A percentile compares a stretch with the other conserved stretches of the same genome.
These are phyloP conservation scores for Teratosphaeriaceae sp. DNA, from an alignment of 2,329 filamentous ascomycete species.

Conservation along the genomic window DNA sequence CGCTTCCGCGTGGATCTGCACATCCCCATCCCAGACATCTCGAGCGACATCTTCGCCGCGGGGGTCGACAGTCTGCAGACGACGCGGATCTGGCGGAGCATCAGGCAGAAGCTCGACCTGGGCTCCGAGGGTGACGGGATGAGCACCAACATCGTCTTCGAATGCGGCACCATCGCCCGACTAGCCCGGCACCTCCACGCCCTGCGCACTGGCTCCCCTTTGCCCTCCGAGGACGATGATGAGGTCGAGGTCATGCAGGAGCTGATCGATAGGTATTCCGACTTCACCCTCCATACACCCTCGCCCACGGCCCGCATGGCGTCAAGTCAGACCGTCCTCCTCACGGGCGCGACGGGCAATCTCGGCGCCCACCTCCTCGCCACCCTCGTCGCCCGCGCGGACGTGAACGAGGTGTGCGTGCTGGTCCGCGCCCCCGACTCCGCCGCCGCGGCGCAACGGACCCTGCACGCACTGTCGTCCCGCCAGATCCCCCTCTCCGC, in stretches of 20 bases:
- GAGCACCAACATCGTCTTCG: slow-evolving; percentile 27
- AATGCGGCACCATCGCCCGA: slow-evolving; percentile 24
- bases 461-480: slow-evolving; percentile 29
- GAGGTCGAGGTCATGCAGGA: slow-evolving; percentile 30
- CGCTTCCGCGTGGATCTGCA: slow-evolving; percentile 28
- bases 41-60: slow-evolving; percentile 45
- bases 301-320: background rate
- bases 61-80: slow-evolving; percentile 31
- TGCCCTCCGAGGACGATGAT: slow-evolving; percentile 15
- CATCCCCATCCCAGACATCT: slow-evolving; percentile 14
- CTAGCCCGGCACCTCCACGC: slow-evolving; percentile 17
- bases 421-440: slow-evolving; percentile 43
- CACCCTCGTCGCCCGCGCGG: slow-evolving; percentile 24
- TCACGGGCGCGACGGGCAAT: slow-evolving; percentile 62
- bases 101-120: slow-evolving; percentile 38
- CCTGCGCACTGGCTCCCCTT: slow-evolving; percentile 25
- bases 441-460: slow-evolving; percentile 28
- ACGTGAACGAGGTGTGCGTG: slow-evolving; percentile 41
- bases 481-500: slow-evolving; percentile 32
- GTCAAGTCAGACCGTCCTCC: slow-evolving; percentile 27
- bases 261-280: slow-evolving; percentile 29
- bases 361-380: slow-evolving; percentile 54
- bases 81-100: slow-evolving; percentile 48
- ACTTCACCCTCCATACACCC: slow-evolving; percentile 27
- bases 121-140: slow-evolving; percentile 16